Conservation (phyloP, 805 yeast genomes). For the Cyberlindnera veronae region DNA sequence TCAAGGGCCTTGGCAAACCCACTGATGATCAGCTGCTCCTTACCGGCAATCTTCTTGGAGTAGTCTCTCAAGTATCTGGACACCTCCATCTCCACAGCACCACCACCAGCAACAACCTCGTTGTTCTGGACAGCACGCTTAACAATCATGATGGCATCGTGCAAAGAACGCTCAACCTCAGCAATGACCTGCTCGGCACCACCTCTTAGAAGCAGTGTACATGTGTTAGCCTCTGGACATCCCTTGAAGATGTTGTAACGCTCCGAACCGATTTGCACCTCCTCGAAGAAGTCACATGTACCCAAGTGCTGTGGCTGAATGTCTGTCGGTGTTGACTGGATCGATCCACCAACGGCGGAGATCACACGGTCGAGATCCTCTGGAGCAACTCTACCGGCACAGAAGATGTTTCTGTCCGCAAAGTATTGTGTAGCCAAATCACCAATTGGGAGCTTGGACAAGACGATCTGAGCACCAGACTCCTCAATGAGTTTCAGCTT, state of each 20-base stretch:
- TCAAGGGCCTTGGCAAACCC: constrained; percentile 95
- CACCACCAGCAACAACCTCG: constrained; percentile 95
- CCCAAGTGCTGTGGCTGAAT: constrained; percentile 73
- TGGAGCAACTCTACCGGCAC: constrained; percentile 90
- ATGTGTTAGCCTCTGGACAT: constrained; percentile 87
- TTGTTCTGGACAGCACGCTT: constrained; percentile 89
- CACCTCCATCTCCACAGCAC: constrained; percentile 97
- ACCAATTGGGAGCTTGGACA: constrained; percentile 94
- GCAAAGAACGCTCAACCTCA: constrained; percentile 95
- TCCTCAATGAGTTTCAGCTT: constrained; percentile 79
- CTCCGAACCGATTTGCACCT: constrained; percentile 92
- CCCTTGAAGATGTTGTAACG: constrained; percentile 92
- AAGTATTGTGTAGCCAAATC: constrained; percentile 98
- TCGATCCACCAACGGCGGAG: constrained; percentile 88
- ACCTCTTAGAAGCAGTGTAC: constrained; percentile 91
- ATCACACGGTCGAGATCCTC: constrained; percentile 93
- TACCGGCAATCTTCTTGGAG: constrained; percentile 87
- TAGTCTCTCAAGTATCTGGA: constrained; percentile 84
- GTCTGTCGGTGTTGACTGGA: constrained; percentile 76
- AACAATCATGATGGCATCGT: constrained; percentile 98
- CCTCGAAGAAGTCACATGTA: constrained; percentile 82
- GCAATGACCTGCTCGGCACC: constrained; percentile 98
- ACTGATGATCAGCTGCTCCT: constrained; percentile 87
- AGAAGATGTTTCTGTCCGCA: constrained; percentile 93
- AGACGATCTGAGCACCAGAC: constrained; percentile 88